Percentiles rank a stretch among this genome's conserved stretches.
These are phyloP conservation scores for Furcasterigmium furcatum DNA, from an alignment of 2,329 filamentous ascomycete genomes.

Conservation along the genomic window DNA sequence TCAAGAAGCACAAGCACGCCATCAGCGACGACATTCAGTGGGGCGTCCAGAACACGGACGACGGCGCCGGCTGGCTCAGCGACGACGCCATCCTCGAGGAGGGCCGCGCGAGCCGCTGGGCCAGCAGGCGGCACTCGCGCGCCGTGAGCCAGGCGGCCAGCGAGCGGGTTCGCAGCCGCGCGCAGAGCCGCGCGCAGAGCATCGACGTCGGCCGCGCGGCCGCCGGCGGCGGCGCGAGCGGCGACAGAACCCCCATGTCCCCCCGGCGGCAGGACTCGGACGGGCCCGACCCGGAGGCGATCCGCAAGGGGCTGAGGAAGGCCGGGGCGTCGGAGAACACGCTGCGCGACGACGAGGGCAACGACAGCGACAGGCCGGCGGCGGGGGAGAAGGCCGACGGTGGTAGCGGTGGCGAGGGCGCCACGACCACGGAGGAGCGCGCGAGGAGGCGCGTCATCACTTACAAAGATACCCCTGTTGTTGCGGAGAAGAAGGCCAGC, in stretches of 20 bases:
- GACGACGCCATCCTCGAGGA: conserved; percentile 2
- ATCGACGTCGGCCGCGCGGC: not conserved
- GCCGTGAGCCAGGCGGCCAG: conserved; percentile 2
- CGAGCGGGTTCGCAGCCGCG: conserved; percentile 1
- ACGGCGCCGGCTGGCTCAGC: not conserved
- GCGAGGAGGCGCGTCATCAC: not conserved
- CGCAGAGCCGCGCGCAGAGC: not conserved
- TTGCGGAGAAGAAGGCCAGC: not conserved
- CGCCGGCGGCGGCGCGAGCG: not conserved
- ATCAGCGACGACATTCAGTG: conserved; percentile 11
- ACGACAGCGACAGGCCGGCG: not conserved
- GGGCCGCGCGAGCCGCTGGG: conserved; percentile 2
- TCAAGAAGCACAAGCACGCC: conserved; percentile 16
- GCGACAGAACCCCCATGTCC: not conserved
- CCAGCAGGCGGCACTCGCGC: not conserved
- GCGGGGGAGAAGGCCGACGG: not conserved
- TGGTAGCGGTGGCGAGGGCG: too few relatives aligned
- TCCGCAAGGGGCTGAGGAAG: not conserved
- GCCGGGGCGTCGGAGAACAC: not conserved
- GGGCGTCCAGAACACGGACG: conserved; percentile 9
- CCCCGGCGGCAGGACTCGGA: not conserved
- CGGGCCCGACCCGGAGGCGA: not conserved
- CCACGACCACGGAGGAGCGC: not conserved
- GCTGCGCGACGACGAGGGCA: not conserved
- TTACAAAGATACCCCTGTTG: not conserved